Base-by-base conservation (phyloP, 192 early-diverging fungal species). In the Umbelopsis ramanniana region DNA sequence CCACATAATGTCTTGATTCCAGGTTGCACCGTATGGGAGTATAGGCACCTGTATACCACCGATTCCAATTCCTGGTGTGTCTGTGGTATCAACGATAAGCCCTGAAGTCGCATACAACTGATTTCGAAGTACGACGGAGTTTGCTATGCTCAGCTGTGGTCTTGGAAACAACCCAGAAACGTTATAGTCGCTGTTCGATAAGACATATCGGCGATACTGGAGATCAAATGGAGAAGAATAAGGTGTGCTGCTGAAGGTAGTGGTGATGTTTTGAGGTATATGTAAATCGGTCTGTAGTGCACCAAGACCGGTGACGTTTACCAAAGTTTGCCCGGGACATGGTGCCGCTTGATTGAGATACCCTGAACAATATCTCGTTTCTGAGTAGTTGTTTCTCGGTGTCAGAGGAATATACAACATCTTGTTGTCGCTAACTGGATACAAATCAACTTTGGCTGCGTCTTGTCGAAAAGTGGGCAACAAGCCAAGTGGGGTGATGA, bases 21-120 rank as follows among this genome's bases (percentile, higher is more conserved):
- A 63, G 2, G 57, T 63, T n/a, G 57, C 57, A 37, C 57, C 57
- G 37, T 63, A 15, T 33, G 57, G 57, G 35, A 63, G 57, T n/a
- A 29, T 19, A 19, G 57, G 57, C 6, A 63, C 33, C 37, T 63
- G 57, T 3, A 63, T 12, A 3, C 37, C 17, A 11, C 57, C 57
- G 35, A 63, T 63, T 3, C 57, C 57, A 63, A 63, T 19, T 6
- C 57, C 57, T 37, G 57, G 57, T 10, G 57, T 37, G 12, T 63
- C 57, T 4, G 57, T 63, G 8, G 57, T 63, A 17, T 63, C 57
- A 11, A 63, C n/a, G 19, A 63, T 63, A 3, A 63, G 35, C 15
- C 57, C 57, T 10, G 26, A 17, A n/a, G 35, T 35, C 7, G 57
- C 57, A 37, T 29, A 63, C 15, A 63, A n/a, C 8, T n/a, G 23